These are phyloP conservation scores for Monosporozyma unispora DNA, from an alignment of 805 yeast species.

Conservation along the genomic window DNA sequence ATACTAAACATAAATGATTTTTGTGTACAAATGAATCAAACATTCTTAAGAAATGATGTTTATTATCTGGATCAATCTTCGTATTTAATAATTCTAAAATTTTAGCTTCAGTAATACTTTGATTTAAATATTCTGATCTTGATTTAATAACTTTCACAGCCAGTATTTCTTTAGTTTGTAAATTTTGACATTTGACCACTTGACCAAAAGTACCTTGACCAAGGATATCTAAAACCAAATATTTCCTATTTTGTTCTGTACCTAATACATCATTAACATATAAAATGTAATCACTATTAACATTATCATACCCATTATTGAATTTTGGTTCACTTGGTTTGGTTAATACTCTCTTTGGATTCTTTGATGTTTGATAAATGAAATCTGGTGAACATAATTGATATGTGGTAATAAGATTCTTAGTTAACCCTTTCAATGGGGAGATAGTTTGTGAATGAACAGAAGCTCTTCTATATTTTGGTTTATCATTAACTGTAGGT, in stretches of 20 bases:
- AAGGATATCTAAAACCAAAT: conserved; percentile 77
- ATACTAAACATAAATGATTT: conserved; percentile 86
- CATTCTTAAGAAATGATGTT: conserved; percentile 66
- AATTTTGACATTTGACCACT: conserved; percentile 79
- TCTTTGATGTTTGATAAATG: conserved; percentile 71
- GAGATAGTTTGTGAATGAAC: conserved; percentile 56
- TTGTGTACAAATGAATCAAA: conserved; percentile 87
- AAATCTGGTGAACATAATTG: conserved; percentile 78
- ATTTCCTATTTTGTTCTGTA: conserved; percentile 55
- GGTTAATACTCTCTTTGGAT: conserved; percentile 87
- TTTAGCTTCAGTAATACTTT: conserved; percentile 82
- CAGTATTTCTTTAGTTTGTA: conserved; percentile 72
- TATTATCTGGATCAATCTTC: conserved; percentile 57
- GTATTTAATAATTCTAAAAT: conserved; percentile 73
- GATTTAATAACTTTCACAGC: conserved; percentile 94
- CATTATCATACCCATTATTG: conserved; percentile 82
- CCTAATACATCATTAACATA: conserved; percentile 94
- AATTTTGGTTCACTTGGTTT: conserved; percentile 79
- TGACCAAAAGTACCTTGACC: conserved; percentile 99
- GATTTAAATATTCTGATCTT: conserved; percentile 83
- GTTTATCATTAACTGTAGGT: conserved; percentile 54
- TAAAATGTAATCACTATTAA: conserved; percentile 80
- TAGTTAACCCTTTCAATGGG: conserved; percentile 74
- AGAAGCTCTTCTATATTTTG: conserved; percentile 64
- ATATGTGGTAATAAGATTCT: conserved; percentile 69